These are phyloP conservation scores for Pseudopithomyces chartarum DNA, from an alignment of 2,329 filamentous ascomycete genomes.

Conservation along the genomic window DNA sequence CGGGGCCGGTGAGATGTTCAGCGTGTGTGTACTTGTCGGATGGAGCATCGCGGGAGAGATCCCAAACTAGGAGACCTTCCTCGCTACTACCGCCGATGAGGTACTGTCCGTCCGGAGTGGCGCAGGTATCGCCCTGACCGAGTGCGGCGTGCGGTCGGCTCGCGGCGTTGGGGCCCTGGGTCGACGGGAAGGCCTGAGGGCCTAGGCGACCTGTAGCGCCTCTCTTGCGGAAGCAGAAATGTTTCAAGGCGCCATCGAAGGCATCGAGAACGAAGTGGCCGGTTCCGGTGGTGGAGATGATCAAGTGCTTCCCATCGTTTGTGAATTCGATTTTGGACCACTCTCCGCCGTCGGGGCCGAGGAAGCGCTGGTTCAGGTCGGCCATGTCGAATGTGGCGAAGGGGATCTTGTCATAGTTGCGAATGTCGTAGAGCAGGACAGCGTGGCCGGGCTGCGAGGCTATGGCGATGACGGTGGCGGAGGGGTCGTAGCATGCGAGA, in stretches of 20 bases:
- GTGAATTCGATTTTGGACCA: constrained; percentile 96
- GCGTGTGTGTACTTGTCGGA: constrained; percentile 67
- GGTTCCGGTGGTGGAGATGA: constrained; percentile 80
- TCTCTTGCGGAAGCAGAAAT: constrained; percentile 64
- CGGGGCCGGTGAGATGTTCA: constrained; percentile 64
- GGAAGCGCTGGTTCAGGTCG: constrained; percentile 60
- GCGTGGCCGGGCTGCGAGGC: constrained; percentile 79
- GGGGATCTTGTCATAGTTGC: constrained; percentile 90
- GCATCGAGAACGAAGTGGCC: constrained; percentile 95
- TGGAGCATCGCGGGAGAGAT: constrained; percentile 61
- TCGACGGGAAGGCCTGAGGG: constrained; percentile 50
- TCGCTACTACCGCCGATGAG: constrained; percentile 78
- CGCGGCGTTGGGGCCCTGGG: constrained; percentile 59
- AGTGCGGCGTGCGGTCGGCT: constrained; percentile 41
- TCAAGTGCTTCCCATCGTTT: constrained; percentile 87
- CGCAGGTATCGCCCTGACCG: constrained; percentile 77
- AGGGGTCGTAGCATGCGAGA: constrained; percentile 88
- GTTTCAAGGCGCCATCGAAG: constrained; percentile 80
- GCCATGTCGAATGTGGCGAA: constrained; percentile 84
- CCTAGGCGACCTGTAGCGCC: constrained; percentile 52
- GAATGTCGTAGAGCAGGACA: constrained; percentile 87
- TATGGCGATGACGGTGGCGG: constrained; percentile 87
- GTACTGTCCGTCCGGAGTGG: constrained; percentile 87
- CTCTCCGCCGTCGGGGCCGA: constrained; percentile 57
- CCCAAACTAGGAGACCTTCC: constrained; percentile 83